A percentile compares a stretch with the other conserved stretches of the same genome.
Evolutionary conservation across 1,284 basidiomycete genomes (phyloP).

Genomic region (Papiliotrema laurentii): DNA sequence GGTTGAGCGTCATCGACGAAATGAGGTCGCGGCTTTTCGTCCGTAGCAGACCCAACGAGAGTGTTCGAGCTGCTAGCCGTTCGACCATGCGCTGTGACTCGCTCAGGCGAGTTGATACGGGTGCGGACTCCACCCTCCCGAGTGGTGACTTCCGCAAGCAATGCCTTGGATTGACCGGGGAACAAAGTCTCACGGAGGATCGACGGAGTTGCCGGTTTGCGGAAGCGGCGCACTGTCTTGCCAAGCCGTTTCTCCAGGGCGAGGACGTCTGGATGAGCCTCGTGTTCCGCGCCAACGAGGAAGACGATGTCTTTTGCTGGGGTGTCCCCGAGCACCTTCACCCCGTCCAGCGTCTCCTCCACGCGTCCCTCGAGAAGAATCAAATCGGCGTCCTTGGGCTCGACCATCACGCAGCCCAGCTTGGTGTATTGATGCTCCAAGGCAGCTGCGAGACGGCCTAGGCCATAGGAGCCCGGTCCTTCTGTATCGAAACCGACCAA

Average conservation of each 20-base stretch:
- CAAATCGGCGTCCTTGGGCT: slow-evolving; percentile 29
- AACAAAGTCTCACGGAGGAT: slow-evolving; percentile 31
- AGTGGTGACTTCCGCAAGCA: slow-evolving; percentile 1
- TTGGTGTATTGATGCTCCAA: slow-evolving; percentile 30
- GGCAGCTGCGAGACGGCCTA: slow-evolving; percentile 16
- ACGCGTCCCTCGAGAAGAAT: slow-evolving; percentile 28
- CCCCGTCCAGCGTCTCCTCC: slow-evolving; percentile 18
- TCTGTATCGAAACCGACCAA: slow-evolving; percentile 29
- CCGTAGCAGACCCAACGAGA: not conserved
- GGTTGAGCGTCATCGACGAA: not conserved
- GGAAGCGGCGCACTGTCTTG: slow-evolving; percentile 23
- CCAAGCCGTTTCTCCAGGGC: slow-evolving; percentile 5
- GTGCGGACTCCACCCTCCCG: not conserved
- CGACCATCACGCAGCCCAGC: slow-evolving; percentile 29
- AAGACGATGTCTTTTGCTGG: slow-evolving; percentile 30
- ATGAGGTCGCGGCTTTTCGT: not conserved
- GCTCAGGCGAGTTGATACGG: slow-evolving; percentile 11
- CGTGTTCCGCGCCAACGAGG: slow-evolving; percentile 22
- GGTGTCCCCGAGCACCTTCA: slow-evolving; percentile 11
- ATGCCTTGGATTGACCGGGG: slow-evolving; percentile 15
- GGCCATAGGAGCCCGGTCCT: slow-evolving; percentile 3
- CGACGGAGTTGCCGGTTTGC: slow-evolving; percentile 35
- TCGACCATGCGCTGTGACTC: slow-evolving; percentile 10
- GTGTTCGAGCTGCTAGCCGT: not conserved
- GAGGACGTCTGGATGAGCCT: slow-evolving; percentile 14